A percentile compares a stretch with the other conserved stretches of the same genome.
Evolutionary conservation across 306 rosid species (phyloP).

Genomic region (Trifolium subterraneum): DNA sequence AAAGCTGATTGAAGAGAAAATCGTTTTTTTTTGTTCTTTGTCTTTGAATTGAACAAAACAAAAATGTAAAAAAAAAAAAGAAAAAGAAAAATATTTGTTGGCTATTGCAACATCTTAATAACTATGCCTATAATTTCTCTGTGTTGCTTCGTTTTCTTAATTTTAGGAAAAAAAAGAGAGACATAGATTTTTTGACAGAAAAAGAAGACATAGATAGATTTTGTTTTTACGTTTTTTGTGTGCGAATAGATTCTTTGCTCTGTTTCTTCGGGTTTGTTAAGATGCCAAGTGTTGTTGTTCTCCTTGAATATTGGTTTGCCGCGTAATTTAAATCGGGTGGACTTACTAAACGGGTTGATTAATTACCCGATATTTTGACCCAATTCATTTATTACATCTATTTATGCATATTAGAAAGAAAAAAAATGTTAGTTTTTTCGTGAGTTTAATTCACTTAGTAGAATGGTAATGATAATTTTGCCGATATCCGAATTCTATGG

Average conservation of each 20-base stretch:
- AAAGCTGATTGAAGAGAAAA: neutral
- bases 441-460: too few species aligned
- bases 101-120: slow-evolving; percentile 14
- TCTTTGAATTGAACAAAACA: neutral
- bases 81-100: neutral
- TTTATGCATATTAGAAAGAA: too few species aligned
- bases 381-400: too few species aligned
- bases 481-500: too few species aligned
- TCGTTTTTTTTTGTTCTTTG: neutral
- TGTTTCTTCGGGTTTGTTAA: slow-evolving; percentile 37
- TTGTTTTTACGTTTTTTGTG: slow-evolving; percentile 10
- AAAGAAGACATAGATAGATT: slow-evolving; percentile 34
- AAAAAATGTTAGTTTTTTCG: too few species aligned
- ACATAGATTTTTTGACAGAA: slow-evolving; percentile 20
- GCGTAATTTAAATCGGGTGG: slow-evolving; percentile 37
- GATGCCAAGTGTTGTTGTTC: slow-evolving; percentile 40
- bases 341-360: neutral
- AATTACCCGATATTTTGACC: slow-evolving; percentile 9
- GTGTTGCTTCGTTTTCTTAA: neutral
- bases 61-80: neutral
- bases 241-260: slow-evolving; percentile 34
- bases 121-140: slow-evolving; percentile 35
- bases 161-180: slow-evolving; percentile 28
- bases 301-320: slow-evolving; percentile 65
- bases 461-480: too few species aligned